A percentile compares a stretch with the other conserved stretches of the same genome.
These are phyloP conservation scores for Echium plantagineum DNA, from an alignment of 257 asterid genomes.

Conservation along the genomic window DNA sequence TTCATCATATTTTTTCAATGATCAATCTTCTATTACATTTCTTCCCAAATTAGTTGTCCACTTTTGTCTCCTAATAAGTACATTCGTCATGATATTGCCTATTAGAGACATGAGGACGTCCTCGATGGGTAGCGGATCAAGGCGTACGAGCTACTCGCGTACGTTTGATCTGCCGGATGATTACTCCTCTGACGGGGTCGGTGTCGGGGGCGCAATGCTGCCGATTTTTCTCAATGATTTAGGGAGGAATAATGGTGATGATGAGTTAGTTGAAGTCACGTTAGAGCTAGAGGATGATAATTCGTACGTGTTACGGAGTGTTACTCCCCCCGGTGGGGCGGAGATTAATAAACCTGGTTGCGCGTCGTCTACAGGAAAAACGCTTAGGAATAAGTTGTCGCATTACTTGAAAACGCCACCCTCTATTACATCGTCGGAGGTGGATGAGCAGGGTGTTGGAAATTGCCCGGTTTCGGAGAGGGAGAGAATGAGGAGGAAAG, in stretches of 20 bases:
- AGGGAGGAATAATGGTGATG: constrained; percentile 26
- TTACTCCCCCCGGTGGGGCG: constrained; percentile 8
- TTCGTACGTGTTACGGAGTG: constrained; percentile 39
- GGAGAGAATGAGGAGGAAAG: constrained; percentile 56
- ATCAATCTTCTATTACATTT: neutral
- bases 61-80: too few relatives aligned
- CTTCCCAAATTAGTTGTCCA: neutral
- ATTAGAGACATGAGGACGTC: constrained; percentile 33
- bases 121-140: constrained; percentile 43
- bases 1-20: neutral
- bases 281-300: constrained; percentile 54
- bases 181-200: constrained; percentile 14
- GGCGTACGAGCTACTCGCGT: constrained; percentile 30
- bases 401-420: constrained; percentile 31
- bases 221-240: constrained; percentile 67
- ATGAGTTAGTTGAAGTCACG: constrained; percentile 69
- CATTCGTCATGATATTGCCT: too few relatives aligned
- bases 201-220: constrained; percentile 68
- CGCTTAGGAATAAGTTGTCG: constrained; percentile 50
- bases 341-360: constrained; percentile 14
- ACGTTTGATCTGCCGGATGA: constrained; percentile 40
- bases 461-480: constrained; percentile 32
- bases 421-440: constrained; percentile 20
- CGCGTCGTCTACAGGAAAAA: constrained; percentile 41
- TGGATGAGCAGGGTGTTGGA: constrained; percentile 9